Evolutionary conservation across 2,329 filamentous ascomycete genomes (phyloP).

Genomic region (Alternaria brassicicola): DNA sequence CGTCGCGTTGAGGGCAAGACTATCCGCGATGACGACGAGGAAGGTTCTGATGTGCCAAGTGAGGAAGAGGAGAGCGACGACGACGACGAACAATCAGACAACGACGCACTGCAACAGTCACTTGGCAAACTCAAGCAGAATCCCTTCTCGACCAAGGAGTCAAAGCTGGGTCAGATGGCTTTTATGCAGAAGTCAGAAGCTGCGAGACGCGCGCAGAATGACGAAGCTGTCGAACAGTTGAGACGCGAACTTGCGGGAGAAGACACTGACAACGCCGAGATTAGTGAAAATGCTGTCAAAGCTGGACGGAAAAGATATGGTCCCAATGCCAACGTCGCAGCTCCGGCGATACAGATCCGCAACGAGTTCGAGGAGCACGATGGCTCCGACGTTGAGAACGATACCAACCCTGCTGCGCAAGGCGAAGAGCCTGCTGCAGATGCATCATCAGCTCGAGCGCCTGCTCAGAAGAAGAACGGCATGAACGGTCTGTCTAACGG

Average conservation of each 20-base stretch:
- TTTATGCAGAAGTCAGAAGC: slow-evolving; percentile 95
- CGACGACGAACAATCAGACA: slow-evolving; percentile 66
- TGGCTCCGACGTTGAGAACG: slow-evolving; percentile 55
- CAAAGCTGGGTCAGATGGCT: slow-evolving; percentile 80
- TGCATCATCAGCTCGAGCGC: slow-evolving; percentile 12
- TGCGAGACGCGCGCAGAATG: slow-evolving; percentile 76
- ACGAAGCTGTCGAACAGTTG: slow-evolving; percentile 67
- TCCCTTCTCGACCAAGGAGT: slow-evolving; percentile 63
- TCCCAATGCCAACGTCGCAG: slow-evolving; percentile 49
- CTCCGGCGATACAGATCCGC: slow-evolving; percentile 41
- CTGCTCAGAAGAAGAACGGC: slow-evolving; percentile 13
- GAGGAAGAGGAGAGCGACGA: slow-evolving; percentile 61
- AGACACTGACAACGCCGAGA: slow-evolving; percentile 60
- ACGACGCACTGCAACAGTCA: slow-evolving; percentile 41
- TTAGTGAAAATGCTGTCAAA: slow-evolving; percentile 61
- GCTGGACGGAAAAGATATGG: slow-evolving; percentile 76
- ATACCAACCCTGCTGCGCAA: slow-evolving; percentile 19
- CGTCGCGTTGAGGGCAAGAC: slow-evolving; percentile 77
- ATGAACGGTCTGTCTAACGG: slow-evolving; percentile 22
- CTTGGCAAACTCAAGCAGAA: slow-evolving; percentile 49
- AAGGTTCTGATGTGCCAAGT: slow-evolving; percentile 55
- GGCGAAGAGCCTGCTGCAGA: slow-evolving; percentile 32
- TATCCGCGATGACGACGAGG: slow-evolving; percentile 56
- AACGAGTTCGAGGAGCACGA: slow-evolving; percentile 68
- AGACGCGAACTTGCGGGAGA: slow-evolving; percentile 70